Base-by-base conservation (phyloP, 2,329 filamentous ascomycete genomes). In the Passalora sequoiae region DNA sequence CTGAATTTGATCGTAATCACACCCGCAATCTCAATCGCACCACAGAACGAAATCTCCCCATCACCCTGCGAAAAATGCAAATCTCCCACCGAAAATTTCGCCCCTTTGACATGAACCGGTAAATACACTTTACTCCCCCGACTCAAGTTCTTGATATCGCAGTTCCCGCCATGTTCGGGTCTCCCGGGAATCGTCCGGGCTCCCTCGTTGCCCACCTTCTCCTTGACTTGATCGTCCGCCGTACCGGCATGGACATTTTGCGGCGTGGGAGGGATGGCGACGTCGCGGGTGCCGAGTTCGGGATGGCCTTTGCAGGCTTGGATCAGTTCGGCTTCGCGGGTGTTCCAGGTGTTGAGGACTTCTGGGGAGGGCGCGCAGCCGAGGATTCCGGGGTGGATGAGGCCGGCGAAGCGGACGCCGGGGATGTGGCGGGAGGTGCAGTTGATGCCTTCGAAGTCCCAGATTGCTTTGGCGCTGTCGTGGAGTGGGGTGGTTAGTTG, bases 1-100 rank as follows among this genome's bases (percentile, higher is more conserved):
- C 78, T 81, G 71, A 94, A 89, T 31, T 92, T 94, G 66, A 95
- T 78, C 2, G 89, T 95, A 56, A 95, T 94, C 31, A 87, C 72
- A 4, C 89, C 89, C 0, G 89, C 87, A 86, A 96, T 96, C 65
- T 96, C 89, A 57, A 95, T 96, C 4, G 89, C 89, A 15, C 63
- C 63, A 44, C 71, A 74, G 58, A 75, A 96, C 2, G 81, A 87
- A 47, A 95, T 94, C 63, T 95, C 89, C 5, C 89, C 89, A 60
- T 95, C 89, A 6, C 89, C 89, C 66, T 94, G 36, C 83, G 66
- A 92, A 94, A 60, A 61, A 31, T 61, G 55, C 5, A 66, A 68
- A 61, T 95, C 89, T 9, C 89, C 89, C 0, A 95, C 89, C 31
- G 79, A 85, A 66, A 95, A 95, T 61, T 94, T 94, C 32, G 89